A percentile compares a stretch with the other conserved stretches of the same genome.
These are phyloP conservation scores for Trametes coccinea DNA, from an alignment of 768 basidiomycete species.

Conservation along the genomic window DNA sequence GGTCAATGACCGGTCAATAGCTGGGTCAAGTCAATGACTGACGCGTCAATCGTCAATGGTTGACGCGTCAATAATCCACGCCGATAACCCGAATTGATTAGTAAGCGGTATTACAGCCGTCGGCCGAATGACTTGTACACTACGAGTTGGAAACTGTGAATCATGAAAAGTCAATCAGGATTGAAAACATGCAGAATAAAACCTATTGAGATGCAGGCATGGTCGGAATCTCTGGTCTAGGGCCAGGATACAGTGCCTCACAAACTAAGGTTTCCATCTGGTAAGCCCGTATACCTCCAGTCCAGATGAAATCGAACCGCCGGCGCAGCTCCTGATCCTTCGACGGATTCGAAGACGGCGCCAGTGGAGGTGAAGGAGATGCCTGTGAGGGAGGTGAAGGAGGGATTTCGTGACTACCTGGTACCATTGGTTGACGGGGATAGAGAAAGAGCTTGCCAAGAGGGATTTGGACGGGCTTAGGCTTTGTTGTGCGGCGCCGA, in stretches of 20 bases:
- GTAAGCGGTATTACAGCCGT: background rate
- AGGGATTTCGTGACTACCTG: too few relatives aligned
- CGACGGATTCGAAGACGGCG: background rate
- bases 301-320: background rate
- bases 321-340: background rate
- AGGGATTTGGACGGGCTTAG: background rate
- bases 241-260: background rate
- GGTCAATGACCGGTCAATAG: background rate
- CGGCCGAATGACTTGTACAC: background rate
- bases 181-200: too few relatives aligned
- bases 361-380: too few relatives aligned
- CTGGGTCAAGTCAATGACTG: background rate
- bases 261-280: background rate
- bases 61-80: background rate
- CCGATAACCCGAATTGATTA: background rate
- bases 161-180: background rate
- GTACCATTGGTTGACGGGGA: background rate
- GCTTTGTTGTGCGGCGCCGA: background rate
- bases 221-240: background rate
- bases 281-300: background rate
- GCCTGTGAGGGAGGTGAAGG: too few relatives aligned
- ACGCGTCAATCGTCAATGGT: background rate
- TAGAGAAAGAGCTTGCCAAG: background rate
- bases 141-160: background rate
- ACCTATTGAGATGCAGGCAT: background rate